Conservation (phyloP, 2,329 filamentous ascomycete species). For the Sodiomyces alkalinus region DNA sequence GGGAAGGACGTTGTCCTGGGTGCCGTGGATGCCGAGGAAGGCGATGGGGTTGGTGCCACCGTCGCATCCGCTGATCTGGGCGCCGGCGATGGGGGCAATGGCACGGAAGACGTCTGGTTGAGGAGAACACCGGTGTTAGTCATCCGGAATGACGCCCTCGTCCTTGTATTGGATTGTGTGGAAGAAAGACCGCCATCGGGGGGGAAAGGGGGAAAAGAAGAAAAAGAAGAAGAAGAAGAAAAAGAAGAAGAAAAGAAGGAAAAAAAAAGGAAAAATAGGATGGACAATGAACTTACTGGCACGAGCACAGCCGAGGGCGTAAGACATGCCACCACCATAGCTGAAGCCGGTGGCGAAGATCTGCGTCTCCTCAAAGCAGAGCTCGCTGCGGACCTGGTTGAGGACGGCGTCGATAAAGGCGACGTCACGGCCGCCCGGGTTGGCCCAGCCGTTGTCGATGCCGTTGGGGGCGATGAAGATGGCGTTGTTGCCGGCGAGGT, state of each 20-base stretch:
- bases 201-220: not conserved
- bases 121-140: too few species aligned
- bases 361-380: slow-evolving; percentile 1
- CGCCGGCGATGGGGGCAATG: slow-evolving; percentile 19
- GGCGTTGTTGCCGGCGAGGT: slow-evolving; percentile 18
- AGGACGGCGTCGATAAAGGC: slow-evolving; percentile 23
- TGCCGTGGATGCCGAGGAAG: slow-evolving; percentile 23
- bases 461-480: slow-evolving; percentile 29
- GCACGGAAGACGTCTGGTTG: slow-evolving; percentile 17
- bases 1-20: slow-evolving; percentile 18
- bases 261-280: not conserved
- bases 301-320: slow-evolving; percentile 24
- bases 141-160: too few species aligned
- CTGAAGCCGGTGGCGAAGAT: slow-evolving; percentile 4
- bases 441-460: slow-evolving; percentile 24
- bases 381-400: slow-evolving; percentile 14
- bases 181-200: too few species aligned
- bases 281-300: slow-evolving; percentile 9
- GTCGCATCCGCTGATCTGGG: slow-evolving; percentile 17
- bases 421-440: slow-evolving; percentile 24
- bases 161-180: too few species aligned
- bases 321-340: slow-evolving; percentile 23
- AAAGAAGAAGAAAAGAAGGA: not conserved
- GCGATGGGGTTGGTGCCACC: slow-evolving; percentile 22
- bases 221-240: not conserved